A percentile compares a stretch with the other conserved stretches of the same genome.
phyloP scores from a whole-genome alignment of 768 basidiomycete genomes.

The Pholiota molesta region DNA sequence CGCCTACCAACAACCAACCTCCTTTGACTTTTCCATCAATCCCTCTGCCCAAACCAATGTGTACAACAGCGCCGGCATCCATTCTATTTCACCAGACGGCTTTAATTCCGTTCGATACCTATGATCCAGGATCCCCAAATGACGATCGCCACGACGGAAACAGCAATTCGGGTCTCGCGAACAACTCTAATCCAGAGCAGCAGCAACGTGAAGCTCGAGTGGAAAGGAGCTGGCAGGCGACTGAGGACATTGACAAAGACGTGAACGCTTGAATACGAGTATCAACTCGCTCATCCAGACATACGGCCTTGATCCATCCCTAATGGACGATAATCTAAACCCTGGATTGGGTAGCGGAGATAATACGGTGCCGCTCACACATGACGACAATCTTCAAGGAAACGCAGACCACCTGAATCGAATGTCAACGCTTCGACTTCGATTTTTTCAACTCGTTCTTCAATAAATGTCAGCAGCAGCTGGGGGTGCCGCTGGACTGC shows the following conservation, averaged over 20 bases:
- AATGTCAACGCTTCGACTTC: conserved; percentile 12
- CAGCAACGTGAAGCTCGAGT: conserved; percentile 40
- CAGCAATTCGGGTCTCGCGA: neutral
- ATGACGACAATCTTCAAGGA: conserved; percentile 4
- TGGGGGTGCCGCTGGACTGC: neutral
- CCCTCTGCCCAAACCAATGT: conserved; percentile 12
- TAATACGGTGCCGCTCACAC: neutral
- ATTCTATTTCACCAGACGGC: conserved; percentile 25
- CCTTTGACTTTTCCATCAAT: conserved; percentile 37
- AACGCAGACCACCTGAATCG: neutral
- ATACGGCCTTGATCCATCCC: conserved; percentile 62
- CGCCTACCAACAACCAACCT: conserved; percentile 33
- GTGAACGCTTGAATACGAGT: conserved; percentile 70
- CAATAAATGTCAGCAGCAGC: conserved; percentile 14
- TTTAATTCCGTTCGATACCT: conserved; percentile 35
- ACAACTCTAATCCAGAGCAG: conserved; percentile 28
- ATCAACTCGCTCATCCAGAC: conserved; percentile 74
- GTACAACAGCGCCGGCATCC: conserved; percentile 9
- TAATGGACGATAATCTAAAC: conserved; percentile 25
- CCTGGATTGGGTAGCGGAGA: neutral
- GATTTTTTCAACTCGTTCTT: conserved; percentile 23
- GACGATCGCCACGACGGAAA: conserved; percentile 3
- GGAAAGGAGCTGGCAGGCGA: conserved; percentile 58
- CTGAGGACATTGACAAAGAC: conserved; percentile 70
- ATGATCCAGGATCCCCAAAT: conserved; percentile 14